Percentiles rank a stretch among this genome's conserved stretches.
Conservation (phyloP, 495 filamentous ascomycete species). For the Aspergillus ostianus region DNA sequence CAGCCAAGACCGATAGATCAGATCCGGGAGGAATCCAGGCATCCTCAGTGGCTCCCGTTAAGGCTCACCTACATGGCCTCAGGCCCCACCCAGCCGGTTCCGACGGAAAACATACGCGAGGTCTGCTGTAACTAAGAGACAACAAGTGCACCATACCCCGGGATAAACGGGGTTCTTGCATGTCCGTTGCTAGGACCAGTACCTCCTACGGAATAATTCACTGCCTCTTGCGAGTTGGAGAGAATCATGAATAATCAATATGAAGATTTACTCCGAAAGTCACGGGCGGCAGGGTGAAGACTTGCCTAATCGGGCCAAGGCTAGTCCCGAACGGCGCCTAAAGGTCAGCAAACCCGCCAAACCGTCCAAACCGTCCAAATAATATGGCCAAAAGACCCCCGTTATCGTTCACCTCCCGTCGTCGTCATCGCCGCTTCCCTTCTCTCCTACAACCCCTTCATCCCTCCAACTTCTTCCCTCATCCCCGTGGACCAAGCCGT, state of each 20-base stretch:
- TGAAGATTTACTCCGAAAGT: no score
- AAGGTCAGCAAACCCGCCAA: neutral
- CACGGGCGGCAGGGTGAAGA: neutral
- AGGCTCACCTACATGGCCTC: neutral
- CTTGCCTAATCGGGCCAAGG: neutral
- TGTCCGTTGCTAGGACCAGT: no score
- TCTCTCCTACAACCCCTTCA: neutral
- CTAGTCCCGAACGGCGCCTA: neutral
- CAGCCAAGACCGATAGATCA: neutral
- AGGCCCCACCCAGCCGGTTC: slow-evolving; percentile 1
- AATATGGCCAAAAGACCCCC: neutral
- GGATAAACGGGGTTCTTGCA: no score
- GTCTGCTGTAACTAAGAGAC: no score
- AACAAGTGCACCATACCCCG: no score
- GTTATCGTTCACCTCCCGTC: neutral
- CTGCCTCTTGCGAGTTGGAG: no score
- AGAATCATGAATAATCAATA: no score
- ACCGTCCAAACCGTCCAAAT: neutral
- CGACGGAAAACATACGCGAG: neutral
- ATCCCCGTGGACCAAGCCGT: neutral
- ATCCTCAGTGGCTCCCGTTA: no score
- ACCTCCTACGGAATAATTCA: no score
- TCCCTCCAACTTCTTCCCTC: neutral
- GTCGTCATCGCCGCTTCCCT: neutral
- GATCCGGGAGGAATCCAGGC: neutral